Conservation (phyloP, 2,329 filamentous ascomycete genomes). For the Periconia sp. region DNA sequence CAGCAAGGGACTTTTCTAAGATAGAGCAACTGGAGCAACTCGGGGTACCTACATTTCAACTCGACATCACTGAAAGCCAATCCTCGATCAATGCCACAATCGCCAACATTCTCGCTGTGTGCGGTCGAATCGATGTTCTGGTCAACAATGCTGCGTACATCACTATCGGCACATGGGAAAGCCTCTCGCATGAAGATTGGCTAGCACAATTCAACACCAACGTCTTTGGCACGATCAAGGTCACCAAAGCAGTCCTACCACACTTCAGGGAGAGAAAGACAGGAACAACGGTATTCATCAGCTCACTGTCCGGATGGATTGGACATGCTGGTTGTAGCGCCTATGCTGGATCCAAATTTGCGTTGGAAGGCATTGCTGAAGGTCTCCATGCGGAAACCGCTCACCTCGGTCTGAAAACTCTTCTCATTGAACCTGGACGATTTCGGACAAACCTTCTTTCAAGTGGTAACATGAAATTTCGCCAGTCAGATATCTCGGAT, state of each 20-base stretch:
- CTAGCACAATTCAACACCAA: slow-evolving; percentile 8
- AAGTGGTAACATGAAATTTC: not conserved
- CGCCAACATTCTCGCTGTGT: slow-evolving; percentile 29
- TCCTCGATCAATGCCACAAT: slow-evolving; percentile 27
- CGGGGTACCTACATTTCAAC: slow-evolving; percentile 28
- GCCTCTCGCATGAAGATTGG: not conserved
- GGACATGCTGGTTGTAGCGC: slow-evolving; percentile 2
- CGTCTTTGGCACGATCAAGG: slow-evolving; percentile 8
- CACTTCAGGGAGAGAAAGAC: slow-evolving; percentile 1
- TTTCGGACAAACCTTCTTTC: slow-evolving; percentile 9
- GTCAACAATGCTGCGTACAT: slow-evolving; percentile 55
- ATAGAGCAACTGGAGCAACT: slow-evolving; percentile 24
- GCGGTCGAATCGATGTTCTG: slow-evolving; percentile 44
- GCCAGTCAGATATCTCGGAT: not conserved
- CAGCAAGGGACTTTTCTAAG: slow-evolving; percentile 39
- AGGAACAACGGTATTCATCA: slow-evolving; percentile 5
- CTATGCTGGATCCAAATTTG: slow-evolving; percentile 8
- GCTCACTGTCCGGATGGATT: slow-evolving; percentile 4
- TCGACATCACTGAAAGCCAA: slow-evolving; percentile 39
- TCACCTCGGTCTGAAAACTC: slow-evolving; percentile 4
- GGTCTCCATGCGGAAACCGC: slow-evolving; percentile 3
- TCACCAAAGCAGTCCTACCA: slow-evolving; percentile 5
- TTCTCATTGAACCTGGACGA: slow-evolving; percentile 5
- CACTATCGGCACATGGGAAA: not conserved
- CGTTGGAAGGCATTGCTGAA: slow-evolving; percentile 5